These are phyloP conservation scores for Eudorina sp. DNA, from an alignment of 139 green algal genomes.

Conservation along the genomic window DNA sequence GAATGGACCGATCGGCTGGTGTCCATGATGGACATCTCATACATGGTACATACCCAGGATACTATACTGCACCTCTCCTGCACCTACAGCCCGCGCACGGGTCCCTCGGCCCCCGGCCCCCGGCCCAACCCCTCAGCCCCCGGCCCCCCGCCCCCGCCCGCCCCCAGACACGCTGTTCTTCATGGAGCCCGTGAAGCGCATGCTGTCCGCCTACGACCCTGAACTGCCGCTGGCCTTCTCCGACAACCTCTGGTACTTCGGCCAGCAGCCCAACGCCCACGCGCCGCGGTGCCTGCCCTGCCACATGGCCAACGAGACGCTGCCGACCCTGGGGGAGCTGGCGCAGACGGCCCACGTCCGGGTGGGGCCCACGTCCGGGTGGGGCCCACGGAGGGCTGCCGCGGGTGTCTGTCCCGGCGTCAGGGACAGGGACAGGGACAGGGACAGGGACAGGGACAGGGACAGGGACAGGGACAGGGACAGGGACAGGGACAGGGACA, in stretches of 20 bases:
- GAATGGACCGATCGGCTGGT: too few species aligned
- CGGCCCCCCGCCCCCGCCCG: background rate
- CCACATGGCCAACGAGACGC: constrained; percentile 3
- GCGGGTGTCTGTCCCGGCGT: too few species aligned
- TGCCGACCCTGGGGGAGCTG: background rate
- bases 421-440: too few species aligned
- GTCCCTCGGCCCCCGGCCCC: background rate
- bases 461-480: too few species aligned
- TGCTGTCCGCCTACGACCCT: constrained; percentile 12
- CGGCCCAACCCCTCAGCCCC: background rate
- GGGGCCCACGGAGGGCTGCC: too few species aligned
- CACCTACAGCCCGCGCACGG: too few species aligned
- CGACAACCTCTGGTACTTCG: constrained; percentile 47
- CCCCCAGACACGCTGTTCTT: constrained; percentile 46
- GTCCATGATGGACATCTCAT: too few species aligned
- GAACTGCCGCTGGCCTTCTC: constrained; percentile 27
- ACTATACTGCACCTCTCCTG: too few species aligned
- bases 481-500: too few species aligned
- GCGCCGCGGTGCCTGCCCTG: constrained; percentile 47
- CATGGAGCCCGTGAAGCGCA: constrained; percentile 24
- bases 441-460: too few species aligned
- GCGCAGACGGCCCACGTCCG: background rate
- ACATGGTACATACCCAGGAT: too few species aligned
- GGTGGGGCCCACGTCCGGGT: too few species aligned
- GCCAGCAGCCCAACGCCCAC: constrained; percentile 35